Conservation (phyloP, 768 basidiomycete species). For the Rubroboletus pulcherrimus region DNA sequence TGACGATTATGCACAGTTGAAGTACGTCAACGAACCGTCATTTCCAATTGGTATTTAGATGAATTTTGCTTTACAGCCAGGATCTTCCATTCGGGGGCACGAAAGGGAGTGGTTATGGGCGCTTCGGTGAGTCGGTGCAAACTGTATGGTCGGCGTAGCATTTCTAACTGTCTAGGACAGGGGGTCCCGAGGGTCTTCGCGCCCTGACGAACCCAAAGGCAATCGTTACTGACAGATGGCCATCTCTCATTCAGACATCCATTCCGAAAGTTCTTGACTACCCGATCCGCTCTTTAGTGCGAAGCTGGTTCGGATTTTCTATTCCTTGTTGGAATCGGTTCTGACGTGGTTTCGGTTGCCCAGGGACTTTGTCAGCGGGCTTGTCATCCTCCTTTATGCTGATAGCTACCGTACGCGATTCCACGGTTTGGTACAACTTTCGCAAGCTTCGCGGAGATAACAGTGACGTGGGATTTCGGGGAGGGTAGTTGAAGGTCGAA, state of each 20-base stretch:
- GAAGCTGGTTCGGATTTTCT: constrained; percentile 61
- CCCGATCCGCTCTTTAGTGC: constrained; percentile 67
- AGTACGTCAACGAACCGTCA: constrained; percentile 42
- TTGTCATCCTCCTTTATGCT: constrained; percentile 46
- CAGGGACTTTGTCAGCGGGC: constrained; percentile 52
- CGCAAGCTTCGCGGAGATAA: constrained; percentile 36
- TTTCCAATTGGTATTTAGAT: not conserved
- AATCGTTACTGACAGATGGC: constrained; percentile 83
- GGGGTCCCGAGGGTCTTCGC: constrained; percentile 90
- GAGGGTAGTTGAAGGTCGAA: not conserved
- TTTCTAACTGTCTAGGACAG: constrained; percentile 35
- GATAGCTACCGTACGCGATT: constrained; percentile 45
- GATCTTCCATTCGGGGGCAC: constrained; percentile 93
- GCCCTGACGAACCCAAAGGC: constrained; percentile 86
- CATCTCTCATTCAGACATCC: constrained; percentile 73
- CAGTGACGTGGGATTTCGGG: not conserved
- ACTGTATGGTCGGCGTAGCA: not conserved
- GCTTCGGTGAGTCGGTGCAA: constrained; percentile 62
- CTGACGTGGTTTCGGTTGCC: constrained; percentile 1
- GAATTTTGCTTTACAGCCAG: constrained; percentile 47
- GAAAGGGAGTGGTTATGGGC: constrained; percentile 89
- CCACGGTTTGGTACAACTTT: constrained; percentile 36
- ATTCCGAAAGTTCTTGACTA: constrained; percentile 89
- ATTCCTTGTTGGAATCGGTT: not conserved
- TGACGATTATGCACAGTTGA: constrained; percentile 44